These are phyloP conservation scores for Dioscorea alata DNA, from an alignment of 106 monocot genomes.

Conservation along the genomic window DNA sequence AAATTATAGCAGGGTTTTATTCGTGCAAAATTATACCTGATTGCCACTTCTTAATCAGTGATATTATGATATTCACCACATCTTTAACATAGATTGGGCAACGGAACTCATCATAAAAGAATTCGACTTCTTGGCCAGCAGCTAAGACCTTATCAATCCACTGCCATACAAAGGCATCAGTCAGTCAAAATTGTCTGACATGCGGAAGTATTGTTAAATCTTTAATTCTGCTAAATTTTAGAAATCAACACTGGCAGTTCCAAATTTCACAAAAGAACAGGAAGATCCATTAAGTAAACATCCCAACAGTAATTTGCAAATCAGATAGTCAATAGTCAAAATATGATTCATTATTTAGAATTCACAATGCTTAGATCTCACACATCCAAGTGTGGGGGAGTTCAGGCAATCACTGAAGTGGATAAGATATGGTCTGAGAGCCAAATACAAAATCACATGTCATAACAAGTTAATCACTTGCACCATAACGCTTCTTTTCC, in stretches of 20 bases:
- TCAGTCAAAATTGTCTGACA: neutral
- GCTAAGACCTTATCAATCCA: conserved; percentile 82
- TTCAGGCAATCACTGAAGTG: too few relatives aligned
- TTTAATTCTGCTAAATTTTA: neutral
- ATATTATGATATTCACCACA: conserved; percentile 56
- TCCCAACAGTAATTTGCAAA: neutral
- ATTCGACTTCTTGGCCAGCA: conserved; percentile 57
- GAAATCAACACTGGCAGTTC: too few relatives aligned
- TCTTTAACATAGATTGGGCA: conserved; percentile 90
- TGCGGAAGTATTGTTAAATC: neutral
- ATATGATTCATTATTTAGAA: too few relatives aligned
- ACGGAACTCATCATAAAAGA: conserved; percentile 88
- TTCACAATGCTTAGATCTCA: too few relatives aligned
- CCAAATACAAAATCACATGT: too few relatives aligned
- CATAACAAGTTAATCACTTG: too few relatives aligned
- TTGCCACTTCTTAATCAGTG: conserved; percentile 58
- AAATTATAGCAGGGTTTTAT: neutral
- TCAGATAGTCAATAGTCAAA: neutral
- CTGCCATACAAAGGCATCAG: conserved; percentile 37
- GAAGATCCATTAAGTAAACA: neutral
- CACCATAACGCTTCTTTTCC: too few relatives aligned
- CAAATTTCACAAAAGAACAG: neutral
- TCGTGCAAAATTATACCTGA: conserved; percentile 39
- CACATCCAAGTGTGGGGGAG: too few relatives aligned
- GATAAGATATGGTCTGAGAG: too few relatives aligned